phyloP scores from a whole-genome alignment of 768 basidiomycete species.

The Mycena galericulata region DNA sequence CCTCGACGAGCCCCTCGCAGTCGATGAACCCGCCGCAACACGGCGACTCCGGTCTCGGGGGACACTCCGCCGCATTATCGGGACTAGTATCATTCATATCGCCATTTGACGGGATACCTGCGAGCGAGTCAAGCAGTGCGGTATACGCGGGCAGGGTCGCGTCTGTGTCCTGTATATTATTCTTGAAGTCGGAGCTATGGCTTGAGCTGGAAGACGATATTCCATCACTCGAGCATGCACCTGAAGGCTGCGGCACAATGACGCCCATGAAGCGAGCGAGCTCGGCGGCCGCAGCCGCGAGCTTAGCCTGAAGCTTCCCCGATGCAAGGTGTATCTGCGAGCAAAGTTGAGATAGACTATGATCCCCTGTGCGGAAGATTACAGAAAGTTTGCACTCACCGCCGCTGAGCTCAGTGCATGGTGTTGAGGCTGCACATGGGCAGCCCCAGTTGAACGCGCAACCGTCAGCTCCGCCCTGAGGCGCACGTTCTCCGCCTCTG shows the following conservation, averaged over 20 bases:
- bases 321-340: constrained; percentile 64
- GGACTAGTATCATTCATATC: background rate
- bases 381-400: too few relatives aligned
- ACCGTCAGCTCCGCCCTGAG: constrained; percentile 62
- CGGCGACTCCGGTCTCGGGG: constrained; percentile 8
- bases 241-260: background rate
- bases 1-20: constrained; percentile 19
- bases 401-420: constrained; percentile 22
- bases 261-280: constrained; percentile 55
- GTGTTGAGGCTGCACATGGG: too few relatives aligned
- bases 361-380: too few relatives aligned
- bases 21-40: constrained; percentile 19
- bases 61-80: background rate
- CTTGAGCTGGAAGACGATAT: too few relatives aligned
- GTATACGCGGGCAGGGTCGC: background rate
- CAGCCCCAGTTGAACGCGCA: too few relatives aligned
- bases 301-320: constrained; percentile 61
- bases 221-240: too few relatives aligned
- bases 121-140: background rate
- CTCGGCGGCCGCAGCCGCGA: constrained; percentile 61
- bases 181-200: too few relatives aligned
- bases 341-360: constrained; percentile 18
- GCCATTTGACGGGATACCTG: too few relatives aligned
- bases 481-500: constrained; percentile 66
- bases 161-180: too few relatives aligned